A percentile compares a stretch with the other conserved stretches of the same genome.
phyloP scores from a whole-genome alignment of 306 rosid species.

The Pyrus bretschneideri region DNA sequence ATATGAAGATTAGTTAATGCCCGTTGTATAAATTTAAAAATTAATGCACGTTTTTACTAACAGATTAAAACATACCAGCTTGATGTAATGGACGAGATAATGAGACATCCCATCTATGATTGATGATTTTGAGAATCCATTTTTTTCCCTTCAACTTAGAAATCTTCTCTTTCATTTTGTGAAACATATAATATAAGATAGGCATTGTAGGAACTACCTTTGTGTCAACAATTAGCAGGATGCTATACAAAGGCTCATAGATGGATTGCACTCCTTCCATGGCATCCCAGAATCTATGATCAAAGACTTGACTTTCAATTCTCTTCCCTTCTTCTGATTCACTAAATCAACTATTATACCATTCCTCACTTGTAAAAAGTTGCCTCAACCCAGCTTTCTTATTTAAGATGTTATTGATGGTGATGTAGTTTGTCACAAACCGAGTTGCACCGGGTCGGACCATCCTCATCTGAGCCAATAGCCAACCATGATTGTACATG shows the following conservation, averaged over 20 bases:
- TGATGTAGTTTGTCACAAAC: neutral
- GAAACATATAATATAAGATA: neutral
- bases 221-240: neutral
- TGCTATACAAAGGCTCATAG: neutral
- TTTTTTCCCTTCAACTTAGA: neutral
- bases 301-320: neutral
- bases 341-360: neutral
- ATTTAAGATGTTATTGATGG: neutral
- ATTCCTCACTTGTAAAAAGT: neutral
- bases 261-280: neutral
- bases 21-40: neutral
- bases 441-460: neutral
- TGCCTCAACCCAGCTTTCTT: neutral
- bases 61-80: neutral
- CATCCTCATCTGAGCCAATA: neutral
- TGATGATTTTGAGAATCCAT: neutral
- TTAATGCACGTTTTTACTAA: neutral
- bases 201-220: neutral
- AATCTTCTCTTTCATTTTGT: neutral
- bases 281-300: neutral
- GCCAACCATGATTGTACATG: neutral
- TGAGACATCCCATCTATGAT: neutral
- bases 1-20: neutral
- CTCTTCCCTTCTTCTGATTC: neutral
- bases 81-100: neutral